Percentiles rank a stretch among this genome's conserved stretches.
Evolutionary conservation across 139 green algal genomes (phyloP).

Genomic region (Eudorina sp.): DNA sequence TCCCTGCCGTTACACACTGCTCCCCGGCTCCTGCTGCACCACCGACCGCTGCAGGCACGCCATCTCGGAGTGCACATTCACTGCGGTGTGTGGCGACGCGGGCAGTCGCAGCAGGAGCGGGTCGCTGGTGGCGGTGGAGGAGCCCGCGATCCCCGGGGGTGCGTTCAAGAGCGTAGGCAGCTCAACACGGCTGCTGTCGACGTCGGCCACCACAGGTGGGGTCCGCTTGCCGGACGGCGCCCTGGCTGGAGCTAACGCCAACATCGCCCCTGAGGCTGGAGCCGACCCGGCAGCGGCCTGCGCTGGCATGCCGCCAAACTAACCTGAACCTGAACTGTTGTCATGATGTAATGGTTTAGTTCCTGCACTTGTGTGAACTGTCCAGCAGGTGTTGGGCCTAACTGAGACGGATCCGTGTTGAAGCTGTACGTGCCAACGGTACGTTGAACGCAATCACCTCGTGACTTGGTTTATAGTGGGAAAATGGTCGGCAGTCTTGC

Average conservation of each 20-base stretch:
- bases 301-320: background rate
- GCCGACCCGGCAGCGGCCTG: background rate
- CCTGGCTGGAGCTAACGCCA: background rate
- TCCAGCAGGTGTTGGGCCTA: too few relatives aligned
- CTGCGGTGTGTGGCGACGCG: background rate
- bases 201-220: background rate
- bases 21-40: background rate
- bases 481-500: too few relatives aligned
- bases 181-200: background rate
- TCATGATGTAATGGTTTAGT: too few relatives aligned
- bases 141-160: background rate
- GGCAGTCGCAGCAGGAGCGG: background rate
- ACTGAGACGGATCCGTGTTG: too few relatives aligned
- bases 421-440: too few relatives aligned
- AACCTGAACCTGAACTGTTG: conserved; percentile 14
- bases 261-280: background rate
- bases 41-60: background rate
- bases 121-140: background rate
- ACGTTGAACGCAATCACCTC: too few relatives aligned
- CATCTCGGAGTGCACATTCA: background rate
- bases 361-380: too few relatives aligned
- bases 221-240: background rate
- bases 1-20: background rate
- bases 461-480: too few relatives aligned
- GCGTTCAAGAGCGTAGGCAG: background rate